Evolutionary conservation across 176 grass and related monocot genomes (phyloP).

Genomic region (Eleusine coracana): DNA sequence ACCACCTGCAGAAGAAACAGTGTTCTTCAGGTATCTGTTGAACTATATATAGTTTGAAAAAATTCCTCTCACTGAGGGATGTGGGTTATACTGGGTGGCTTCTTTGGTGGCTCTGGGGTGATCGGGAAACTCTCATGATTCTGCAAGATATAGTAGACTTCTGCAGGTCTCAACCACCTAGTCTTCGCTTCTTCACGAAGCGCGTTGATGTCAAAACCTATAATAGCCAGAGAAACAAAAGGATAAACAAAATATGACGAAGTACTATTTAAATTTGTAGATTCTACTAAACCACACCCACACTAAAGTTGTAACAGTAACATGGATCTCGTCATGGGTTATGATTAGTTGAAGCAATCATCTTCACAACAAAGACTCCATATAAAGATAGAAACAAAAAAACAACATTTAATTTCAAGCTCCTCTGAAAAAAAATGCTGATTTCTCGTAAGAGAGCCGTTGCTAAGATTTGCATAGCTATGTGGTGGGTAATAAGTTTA

Average conservation of each 20-base stretch:
- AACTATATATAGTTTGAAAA: slow-evolving; percentile 1
- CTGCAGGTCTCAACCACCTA: slow-evolving; percentile 91
- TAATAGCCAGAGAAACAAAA: slow-evolving; percentile 19
- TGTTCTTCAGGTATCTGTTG: slow-evolving; percentile 7
- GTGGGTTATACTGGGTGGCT: slow-evolving; percentile 67
- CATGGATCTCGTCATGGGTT: background rate
- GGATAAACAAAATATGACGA: background rate
- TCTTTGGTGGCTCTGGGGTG: slow-evolving; percentile 64
- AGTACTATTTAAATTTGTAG: background rate
- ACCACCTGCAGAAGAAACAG: slow-evolving; percentile 63
- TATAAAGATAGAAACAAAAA: background rate
- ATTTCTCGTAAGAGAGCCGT: background rate
- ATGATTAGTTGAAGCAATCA: slow-evolving; percentile 6
- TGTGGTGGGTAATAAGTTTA: background rate
- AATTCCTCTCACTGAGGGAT: slow-evolving; percentile 12
- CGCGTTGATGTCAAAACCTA: slow-evolving; percentile 87
- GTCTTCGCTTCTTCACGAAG: slow-evolving; percentile 71
- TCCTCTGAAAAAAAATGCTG: background rate
- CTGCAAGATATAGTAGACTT: slow-evolving; percentile 85
- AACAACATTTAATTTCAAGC: slow-evolving; percentile 8
- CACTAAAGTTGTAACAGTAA: background rate
- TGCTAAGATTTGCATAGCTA: background rate
- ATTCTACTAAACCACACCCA: background rate
- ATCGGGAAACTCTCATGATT: slow-evolving; percentile 78
- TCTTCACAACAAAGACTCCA: slow-evolving; percentile 1